Evolutionary conservation across 2,329 filamentous ascomycete species (phyloP), one percentile per base, ranked within the genome.

Genomic region (Nemania diffusa): DNA sequence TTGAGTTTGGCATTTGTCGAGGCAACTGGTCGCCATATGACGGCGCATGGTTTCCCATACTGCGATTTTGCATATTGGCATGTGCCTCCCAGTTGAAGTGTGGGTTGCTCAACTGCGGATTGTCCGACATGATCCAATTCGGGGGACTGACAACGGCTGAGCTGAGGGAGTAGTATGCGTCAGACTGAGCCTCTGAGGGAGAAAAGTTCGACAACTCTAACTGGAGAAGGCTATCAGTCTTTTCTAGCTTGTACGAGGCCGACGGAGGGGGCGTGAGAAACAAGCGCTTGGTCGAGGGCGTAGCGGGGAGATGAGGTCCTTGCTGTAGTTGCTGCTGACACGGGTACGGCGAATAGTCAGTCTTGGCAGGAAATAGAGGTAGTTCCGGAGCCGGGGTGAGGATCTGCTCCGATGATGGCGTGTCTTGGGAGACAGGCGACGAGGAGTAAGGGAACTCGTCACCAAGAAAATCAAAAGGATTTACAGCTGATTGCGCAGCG

Each of bases 161-260:
- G 27, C 62, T 40, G 17, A 62, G 24, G 3, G 66, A 64, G 29
- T 53, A 66, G 11, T 69, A 24, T 7, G 46, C 27, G 40, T 63
- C 29, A 26, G 69, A 57, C 27, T 66, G 64, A 15, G 53, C 20
- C n/a, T 57, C 67, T 51, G 59, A 59, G 24, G 60, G 57, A 5
- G 48, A 63, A 34, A 69, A 69, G 1, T 72, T 73, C 3, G 79
- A 77, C 9, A 79, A 79, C 32, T 73, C 76, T 57, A 77, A 74
- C 70, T 78, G 79, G 50, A 77, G 77, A 60, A 78, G 78, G 64
- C 76, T 76, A 22, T 82, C 81, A 55, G 78, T 74, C 26, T 82
- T 81, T 37, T 81, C 78, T 11, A 73, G 80, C 51, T 80, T 78
- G 42, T 76, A 74, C 13, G 75, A 74, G 8, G 76, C 74, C 8